phyloP scores from a whole-genome alignment of 768 basidiomycete genomes.

The Mrakia frigida region DNA sequence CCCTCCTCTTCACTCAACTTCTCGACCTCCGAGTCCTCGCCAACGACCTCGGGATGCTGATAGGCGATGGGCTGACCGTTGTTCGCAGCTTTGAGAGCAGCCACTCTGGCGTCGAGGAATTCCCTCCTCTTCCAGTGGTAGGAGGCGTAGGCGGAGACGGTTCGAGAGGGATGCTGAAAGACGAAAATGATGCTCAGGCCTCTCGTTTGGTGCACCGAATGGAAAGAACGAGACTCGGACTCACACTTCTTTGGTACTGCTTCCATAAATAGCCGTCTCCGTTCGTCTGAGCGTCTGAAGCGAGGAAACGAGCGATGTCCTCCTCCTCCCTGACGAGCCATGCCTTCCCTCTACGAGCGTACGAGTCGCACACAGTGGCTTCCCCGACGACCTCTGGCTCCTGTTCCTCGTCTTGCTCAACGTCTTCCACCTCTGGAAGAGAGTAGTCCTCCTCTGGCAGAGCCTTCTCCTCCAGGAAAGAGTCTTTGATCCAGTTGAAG shows the following conservation, averaged over 20 bases:
- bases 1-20: no score
- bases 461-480: background rate
- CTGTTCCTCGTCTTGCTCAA: no score
- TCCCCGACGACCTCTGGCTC: background rate
- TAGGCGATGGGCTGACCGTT: no score
- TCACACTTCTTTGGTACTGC: background rate
- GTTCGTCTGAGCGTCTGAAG: no score
- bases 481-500: background rate
- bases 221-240: background rate
- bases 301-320: background rate
- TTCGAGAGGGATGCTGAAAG: background rate
- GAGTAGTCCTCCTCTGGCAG: background rate
- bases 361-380: no score
- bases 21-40: no score
- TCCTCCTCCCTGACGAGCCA: background rate
- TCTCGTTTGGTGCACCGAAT: no score
- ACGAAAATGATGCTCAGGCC: no score
- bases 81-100: background rate
- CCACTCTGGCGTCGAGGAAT: background rate
- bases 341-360: background rate
- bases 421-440: no score
- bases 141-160: background rate
- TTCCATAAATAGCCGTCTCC: no score
- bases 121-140: background rate
- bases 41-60: no score